Conservation (phyloP, 202 grass and related monocot genomes). For the Dendrocalamus latiflorus region DNA sequence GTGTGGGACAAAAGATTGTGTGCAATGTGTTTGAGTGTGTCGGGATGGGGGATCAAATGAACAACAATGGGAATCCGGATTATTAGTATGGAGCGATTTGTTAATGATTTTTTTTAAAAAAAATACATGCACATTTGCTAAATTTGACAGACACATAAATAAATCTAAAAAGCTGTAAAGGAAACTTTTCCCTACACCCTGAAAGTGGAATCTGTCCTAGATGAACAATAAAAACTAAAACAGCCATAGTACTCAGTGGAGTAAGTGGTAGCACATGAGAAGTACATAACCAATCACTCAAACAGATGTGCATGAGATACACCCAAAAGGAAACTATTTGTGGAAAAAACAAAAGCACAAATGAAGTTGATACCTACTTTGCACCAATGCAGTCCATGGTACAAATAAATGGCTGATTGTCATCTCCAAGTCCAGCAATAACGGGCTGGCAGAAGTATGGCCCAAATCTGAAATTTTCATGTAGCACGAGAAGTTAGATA, state of each 20-base stretch:
- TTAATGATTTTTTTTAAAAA: not conserved
- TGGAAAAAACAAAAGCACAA: not conserved
- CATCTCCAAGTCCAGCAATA: constrained; percentile 68
- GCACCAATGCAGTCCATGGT: constrained; percentile 88
- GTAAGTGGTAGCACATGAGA: not conserved
- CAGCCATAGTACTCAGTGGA: not conserved
- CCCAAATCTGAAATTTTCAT: constrained; percentile 58
- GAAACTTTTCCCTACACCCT: not conserved
- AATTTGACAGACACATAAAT: not conserved
- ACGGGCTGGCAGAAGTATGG: constrained; percentile 76
- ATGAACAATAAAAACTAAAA: not conserved
- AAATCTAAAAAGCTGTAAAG: not conserved
- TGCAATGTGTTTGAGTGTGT: not conserved
- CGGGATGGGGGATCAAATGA: not conserved
- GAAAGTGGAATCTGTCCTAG: not conserved
- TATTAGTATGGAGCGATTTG: not conserved
- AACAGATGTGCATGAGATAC: not conserved
- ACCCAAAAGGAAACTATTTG: not conserved
- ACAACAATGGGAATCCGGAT: not conserved
- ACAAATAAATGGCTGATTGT: constrained; percentile 72
- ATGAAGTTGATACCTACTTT: constrained; percentile 48
- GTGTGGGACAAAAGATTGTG: not conserved
- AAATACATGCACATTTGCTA: not conserved
- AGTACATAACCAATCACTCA: not conserved
- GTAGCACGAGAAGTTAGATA: constrained; percentile 1